Base-by-base conservation (phyloP, 495 filamentous ascomycete species). In the Thermothielavioides terrestris region DNA sequence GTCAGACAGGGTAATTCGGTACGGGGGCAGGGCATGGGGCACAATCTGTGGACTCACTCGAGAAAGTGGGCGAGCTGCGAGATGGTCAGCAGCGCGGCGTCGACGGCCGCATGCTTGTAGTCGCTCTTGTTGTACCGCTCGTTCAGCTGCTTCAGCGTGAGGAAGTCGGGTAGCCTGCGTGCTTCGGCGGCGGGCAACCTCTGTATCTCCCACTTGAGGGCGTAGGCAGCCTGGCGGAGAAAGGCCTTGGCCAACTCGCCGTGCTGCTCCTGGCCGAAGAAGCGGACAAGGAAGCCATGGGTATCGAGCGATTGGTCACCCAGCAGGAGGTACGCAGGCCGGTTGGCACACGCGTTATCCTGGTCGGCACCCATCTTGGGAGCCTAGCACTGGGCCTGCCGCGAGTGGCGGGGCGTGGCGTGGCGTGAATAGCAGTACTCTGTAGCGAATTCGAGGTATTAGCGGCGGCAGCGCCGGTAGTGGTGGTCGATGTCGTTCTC, bases 231-330 rank as follows among this genome's bases (percentile, higher is more conserved):
- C 55, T 75, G 77, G 46, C 83, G 77, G 43, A 89, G 70, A 59
- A 89, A 88, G 23, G 78, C 77, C 37, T 68, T 74, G 17, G 86
- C 64, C 12, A 86, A 66, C 20, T 81, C 69, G 59, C 86, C 81
- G 52, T 80, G 79, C 57, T 82, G 82, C 42, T 75, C 73, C 50
- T 80, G 73, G 53, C 63, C 67, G 53, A 60, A 82, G 56, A 65
- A 85, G 53, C 71, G 74, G 71, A 72, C 76, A 54, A 90, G 70
- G 43, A 85, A 80, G 39, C 74, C 71, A 54, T 83, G 80, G 45
- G 83, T 82, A 60, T 86, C 81, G 55, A 81, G 74, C 23, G 85
- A 88, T 72, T 89, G 85, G 65, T 92, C 86, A 70, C 86, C 87
- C 63, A 89, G 88, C 57, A 85, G 68, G 59, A 75, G 66, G 58